Percentiles rank a stretch among this genome's conserved stretches.
These are phyloP conservation scores for Cyberlindnera americana DNA, from an alignment of 805 yeast genomes.

Conservation along the genomic window DNA sequence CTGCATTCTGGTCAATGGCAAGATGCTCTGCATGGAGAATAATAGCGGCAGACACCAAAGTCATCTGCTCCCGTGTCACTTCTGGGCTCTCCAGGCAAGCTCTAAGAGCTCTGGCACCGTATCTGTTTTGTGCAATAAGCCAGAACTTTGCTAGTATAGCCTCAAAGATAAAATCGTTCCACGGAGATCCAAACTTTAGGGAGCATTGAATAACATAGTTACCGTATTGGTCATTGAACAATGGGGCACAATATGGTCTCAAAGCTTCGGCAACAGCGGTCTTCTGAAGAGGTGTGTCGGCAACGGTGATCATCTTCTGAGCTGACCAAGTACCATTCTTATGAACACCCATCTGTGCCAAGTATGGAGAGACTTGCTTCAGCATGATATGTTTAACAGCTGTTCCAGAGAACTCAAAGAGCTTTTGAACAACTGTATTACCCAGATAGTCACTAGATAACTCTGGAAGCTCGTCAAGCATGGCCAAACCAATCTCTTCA, in stretches of 20 bases:
- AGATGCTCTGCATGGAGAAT: slow-evolving; percentile 74
- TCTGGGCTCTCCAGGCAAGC: slow-evolving; percentile 84
- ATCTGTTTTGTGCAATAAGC: slow-evolving; percentile 81
- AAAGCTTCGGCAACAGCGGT: slow-evolving; percentile 64
- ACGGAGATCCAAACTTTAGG: slow-evolving; percentile 82
- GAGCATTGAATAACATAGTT: slow-evolving; percentile 96
- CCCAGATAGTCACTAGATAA: slow-evolving; percentile 91
- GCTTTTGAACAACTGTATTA: slow-evolving; percentile 90
- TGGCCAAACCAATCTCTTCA: slow-evolving; percentile 77
- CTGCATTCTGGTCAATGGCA: slow-evolving; percentile 82
- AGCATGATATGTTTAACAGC: slow-evolving; percentile 78
- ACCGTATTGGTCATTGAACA: slow-evolving; percentile 94
- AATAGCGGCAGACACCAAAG: slow-evolving; percentile 72
- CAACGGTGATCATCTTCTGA: slow-evolving; percentile 84
- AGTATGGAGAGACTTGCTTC: slow-evolving; percentile 67
- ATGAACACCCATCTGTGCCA: slow-evolving; percentile 91
- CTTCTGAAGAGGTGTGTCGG: slow-evolving; percentile 59
- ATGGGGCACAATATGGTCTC: slow-evolving; percentile 75
- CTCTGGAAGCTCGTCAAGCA: slow-evolving; percentile 87
- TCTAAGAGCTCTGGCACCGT: slow-evolving; percentile 92
- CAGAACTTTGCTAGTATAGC: slow-evolving; percentile 72
- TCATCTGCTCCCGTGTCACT: slow-evolving; percentile 61
- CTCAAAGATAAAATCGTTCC: slow-evolving; percentile 86
- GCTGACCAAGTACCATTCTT: slow-evolving; percentile 99
- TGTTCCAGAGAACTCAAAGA: slow-evolving; percentile 69